Percentiles rank a stretch among this genome's conserved stretches.
phyloP scores from a whole-genome alignment of 176 grass and related monocot genomes.

The Oryza brachyantha region DNA sequence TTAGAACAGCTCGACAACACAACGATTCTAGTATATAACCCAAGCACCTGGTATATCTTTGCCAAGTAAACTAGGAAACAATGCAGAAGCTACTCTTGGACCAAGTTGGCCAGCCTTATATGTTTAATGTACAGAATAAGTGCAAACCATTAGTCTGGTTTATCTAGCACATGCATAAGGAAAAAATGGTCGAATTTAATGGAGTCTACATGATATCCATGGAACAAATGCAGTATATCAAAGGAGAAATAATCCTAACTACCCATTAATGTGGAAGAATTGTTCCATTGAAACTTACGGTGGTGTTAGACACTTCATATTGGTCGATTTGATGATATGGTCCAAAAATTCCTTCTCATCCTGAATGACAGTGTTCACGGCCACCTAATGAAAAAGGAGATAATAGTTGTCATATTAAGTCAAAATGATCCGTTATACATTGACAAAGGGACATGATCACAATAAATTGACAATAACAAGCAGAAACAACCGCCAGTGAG shows the following conservation, averaged over 20 bases:
- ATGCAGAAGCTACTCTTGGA: not conserved
- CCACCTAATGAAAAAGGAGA: constrained; percentile 46
- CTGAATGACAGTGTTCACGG: constrained; percentile 69
- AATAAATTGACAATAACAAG: not conserved
- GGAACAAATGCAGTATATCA: not conserved
- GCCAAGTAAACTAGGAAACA: not conserved
- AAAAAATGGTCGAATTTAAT: not conserved
- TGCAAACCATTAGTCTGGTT: not conserved
- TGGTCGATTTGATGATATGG: constrained; percentile 82
- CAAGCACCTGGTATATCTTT: not conserved
- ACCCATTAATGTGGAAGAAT: not conserved
- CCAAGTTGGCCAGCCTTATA: not conserved
- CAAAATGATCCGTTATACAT: not conserved
- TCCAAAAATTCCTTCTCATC: constrained; percentile 71
- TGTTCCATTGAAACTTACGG: constrained; percentile 40
- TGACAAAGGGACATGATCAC: not conserved
- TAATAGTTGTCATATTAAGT: not conserved
- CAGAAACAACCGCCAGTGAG: not conserved
- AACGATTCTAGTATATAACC: not conserved
- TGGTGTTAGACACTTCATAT: constrained; percentile 75
- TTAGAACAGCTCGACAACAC: not conserved
- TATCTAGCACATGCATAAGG: not conserved
- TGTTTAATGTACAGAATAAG: not conserved
- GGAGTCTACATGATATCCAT: not conserved
- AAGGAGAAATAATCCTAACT: not conserved